These are phyloP conservation scores for Apophysomyces trapeziformis DNA, from an alignment of 371 early-diverging fungal species.

Conservation along the genomic window DNA sequence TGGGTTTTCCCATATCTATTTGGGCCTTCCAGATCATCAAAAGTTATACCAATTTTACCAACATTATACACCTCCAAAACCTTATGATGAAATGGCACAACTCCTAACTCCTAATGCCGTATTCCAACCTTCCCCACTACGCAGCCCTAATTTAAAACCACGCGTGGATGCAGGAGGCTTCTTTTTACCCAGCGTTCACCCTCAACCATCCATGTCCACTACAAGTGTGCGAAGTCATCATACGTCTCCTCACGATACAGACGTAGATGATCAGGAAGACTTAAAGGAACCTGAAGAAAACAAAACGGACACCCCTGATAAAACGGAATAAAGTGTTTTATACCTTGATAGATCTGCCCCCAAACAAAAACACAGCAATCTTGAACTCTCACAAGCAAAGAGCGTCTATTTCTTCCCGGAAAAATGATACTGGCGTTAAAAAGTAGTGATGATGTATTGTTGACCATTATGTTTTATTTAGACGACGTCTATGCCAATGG, in stretches of 20 bases:
- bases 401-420: too few relatives aligned
- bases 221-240: not conserved
- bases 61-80: constrained; percentile 39
- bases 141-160: constrained; percentile 16
- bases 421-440: too few relatives aligned
- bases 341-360: not conserved
- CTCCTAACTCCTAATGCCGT: constrained; percentile 24
- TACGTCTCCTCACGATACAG: not conserved
- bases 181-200: constrained; percentile 14
- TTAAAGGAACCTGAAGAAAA: not conserved
- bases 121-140: constrained; percentile 17
- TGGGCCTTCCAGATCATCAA: constrained; percentile 33
- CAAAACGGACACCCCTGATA: not conserved
- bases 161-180: constrained; percentile 25
- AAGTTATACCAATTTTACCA: constrained; percentile 48
- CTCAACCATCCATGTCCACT: not conserved
- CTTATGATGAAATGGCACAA: constrained; percentile 44
- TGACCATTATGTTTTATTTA: too few relatives aligned
- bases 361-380: not conserved
- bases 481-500: too few relatives aligned
- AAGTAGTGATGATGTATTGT: too few relatives aligned
- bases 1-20: constrained; percentile 18
- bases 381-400: too few relatives aligned
- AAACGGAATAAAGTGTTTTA: not conserved
- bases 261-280: not conserved